Conservation (phyloP, 116 monocot species). For the Iris pallida region DNA sequence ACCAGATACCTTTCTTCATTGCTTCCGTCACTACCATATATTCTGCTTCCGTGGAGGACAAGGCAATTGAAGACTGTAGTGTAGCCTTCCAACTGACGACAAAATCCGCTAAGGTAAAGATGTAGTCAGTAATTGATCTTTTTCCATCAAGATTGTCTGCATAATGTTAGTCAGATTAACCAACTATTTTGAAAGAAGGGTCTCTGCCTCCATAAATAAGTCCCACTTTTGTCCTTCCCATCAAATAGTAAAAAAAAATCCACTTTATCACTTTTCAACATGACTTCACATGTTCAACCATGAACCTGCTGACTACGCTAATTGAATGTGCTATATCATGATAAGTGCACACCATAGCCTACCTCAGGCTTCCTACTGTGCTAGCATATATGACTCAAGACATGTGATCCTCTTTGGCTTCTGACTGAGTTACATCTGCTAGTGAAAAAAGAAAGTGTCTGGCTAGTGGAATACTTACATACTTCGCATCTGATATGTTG, state of each 20-base stretch:
- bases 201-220: background rate
- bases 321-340: no score
- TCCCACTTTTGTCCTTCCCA: background rate
- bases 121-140: background rate
- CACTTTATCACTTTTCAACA: no score
- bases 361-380: no score
- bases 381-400: no score
- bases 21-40: background rate
- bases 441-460: no score
- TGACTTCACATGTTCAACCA: no score
- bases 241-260: background rate
- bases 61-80: background rate
- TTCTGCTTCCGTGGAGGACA: background rate
- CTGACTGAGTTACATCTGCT: no score
- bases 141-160: background rate
- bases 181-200: background rate
- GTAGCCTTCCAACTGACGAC: background rate
- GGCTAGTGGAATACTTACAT: no score
- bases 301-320: no score
- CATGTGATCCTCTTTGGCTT: no score
- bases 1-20: background rate
- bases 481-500: no score
- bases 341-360: no score
- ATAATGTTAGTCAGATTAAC: background rate
- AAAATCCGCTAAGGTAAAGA: background rate